Base-by-base conservation (phyloP, 2,329 filamentous ascomycete genomes). In the Trichoderma sp. region DNA sequence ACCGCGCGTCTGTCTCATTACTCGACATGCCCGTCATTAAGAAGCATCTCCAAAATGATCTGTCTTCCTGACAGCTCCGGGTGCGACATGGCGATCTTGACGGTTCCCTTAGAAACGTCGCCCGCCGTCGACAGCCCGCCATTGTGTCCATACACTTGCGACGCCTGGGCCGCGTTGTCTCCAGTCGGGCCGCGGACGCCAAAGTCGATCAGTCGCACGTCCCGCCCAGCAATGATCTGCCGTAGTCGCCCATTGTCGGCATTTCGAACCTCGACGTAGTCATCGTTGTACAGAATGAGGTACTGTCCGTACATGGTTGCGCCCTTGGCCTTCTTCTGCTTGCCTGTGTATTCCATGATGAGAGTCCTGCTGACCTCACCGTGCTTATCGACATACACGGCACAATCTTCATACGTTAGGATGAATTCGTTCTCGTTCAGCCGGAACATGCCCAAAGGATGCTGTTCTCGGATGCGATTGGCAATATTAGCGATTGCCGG, bases 281-380 rank as follows among this genome's bases (percentile, higher is more conserved):
- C 95, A 26, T 93, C 92, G 80, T 98, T 96, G 83, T 98, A 97
- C 5, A 99, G 88, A 8, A 99, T 85, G 5, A 99, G 88, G 80
- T 97, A 98, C 71, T 94, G 92, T 1, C 94, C 95, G 76, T 94
- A 97, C 83, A 98, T 91, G 73, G 94, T 96, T 2, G 95, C 95
- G 13, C 90, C 90, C 73, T 92, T 91, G 1, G 96, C 96, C 80
- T 88, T 89, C 81, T 89, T 89, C 79, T 89, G 87, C 77, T 92
- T 95, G 75, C 96, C 96, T n/a, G 97, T 96, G 80, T 98, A 99
- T 79, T 98, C 94, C 94, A 99, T 97, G 78, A 98, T 95, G 72
- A 98, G 93, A 32, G 92, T 94, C 59, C 97, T 92, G 50, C 91
- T 95, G 32, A 99, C 94, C 73, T 99, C 96, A 75, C 96, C 96